Base-by-base conservation (phyloP, 1,284 basidiomycete genomes). In the Vanrija sp. region DNA sequence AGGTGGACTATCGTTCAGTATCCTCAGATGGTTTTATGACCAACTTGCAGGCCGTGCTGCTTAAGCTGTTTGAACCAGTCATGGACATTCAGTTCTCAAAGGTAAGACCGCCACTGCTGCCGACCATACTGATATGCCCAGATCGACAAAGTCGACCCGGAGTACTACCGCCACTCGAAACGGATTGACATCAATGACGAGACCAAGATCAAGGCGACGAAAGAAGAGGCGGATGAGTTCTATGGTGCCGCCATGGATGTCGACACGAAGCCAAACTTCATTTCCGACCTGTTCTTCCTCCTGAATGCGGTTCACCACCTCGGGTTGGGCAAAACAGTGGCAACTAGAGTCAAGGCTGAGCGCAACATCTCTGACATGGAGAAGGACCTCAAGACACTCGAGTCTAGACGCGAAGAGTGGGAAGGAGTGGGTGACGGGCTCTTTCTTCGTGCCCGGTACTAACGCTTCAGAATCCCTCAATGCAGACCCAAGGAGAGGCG, bases 61-160 rank as follows among this genome's bases (percentile, higher is more conserved):
- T 94, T 43, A 84, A 86, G 19, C 90, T 99, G 65, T 88, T 92
- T n/a, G 91, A 93, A 64, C 96, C 96, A 0, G 97, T 98, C 71
- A 92, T 98, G 83, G 95, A 98, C 73, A 85, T 89, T 0, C 85
- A 83, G 53, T 95, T 87, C 67, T 85, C 86, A 50, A 98, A 98
- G 83, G 91, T 87, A 65, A 47, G 76, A 23, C 21, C 5, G 52
- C 18, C 12, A 12, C 12, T 52, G 15, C 8, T 23, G 15, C 34
- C 4, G 5, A 7, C 18, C 6, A 1, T 49, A 10, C n/a, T 38
- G 9, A 42, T 51, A 52, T 38, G 10, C 45, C 53, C 61, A 94
- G 89, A 86, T 96, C 66, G 90, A 98, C 72, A 88, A 90, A 52
- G 90, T 98, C 53, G 94, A 98, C 68, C 80, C 86, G 5, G 78